phyloP scores from a whole-genome alignment of 164 flowering plant species.

The Magnolia officinalis region DNA sequence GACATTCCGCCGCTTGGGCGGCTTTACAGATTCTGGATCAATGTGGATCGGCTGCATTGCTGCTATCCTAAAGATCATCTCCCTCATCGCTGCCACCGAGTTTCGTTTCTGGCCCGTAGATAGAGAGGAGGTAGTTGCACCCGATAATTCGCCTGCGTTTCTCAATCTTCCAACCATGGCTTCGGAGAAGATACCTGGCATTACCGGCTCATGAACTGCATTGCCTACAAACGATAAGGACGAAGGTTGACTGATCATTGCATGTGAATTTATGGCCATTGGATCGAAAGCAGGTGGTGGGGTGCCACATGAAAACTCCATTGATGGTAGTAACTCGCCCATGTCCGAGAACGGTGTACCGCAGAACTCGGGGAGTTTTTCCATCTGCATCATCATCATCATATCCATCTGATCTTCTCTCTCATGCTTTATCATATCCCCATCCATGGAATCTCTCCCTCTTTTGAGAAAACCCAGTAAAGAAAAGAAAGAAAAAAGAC shows the following conservation, averaged over 20 bases:
- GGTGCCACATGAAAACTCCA: constrained; percentile 16
- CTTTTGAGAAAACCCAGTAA: background rate
- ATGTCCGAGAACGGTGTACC: constrained; percentile 12
- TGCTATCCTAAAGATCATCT: constrained; percentile 59
- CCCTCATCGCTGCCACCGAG: constrained; percentile 50
- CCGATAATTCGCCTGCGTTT: constrained; percentile 13
- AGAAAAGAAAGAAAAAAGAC: background rate
- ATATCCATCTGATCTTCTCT: constrained; percentile 38
- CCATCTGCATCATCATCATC: constrained; percentile 43
- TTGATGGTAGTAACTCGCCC: constrained; percentile 13
- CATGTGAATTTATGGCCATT: constrained; percentile 14
- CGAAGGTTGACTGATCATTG: constrained; percentile 22
- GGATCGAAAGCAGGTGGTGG: constrained; percentile 11
- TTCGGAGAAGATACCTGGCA: constrained; percentile 9
- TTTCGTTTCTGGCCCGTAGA: constrained; percentile 22
- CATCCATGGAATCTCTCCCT: constrained; percentile 29
- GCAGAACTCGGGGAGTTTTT: constrained; percentile 32
- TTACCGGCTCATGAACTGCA: constrained; percentile 19
- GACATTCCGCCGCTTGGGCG: constrained; percentile 57
- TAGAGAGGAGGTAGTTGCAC: constrained; percentile 6
- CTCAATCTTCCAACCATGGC: constrained; percentile 12
- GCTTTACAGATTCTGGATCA: constrained; percentile 58
- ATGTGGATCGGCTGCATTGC: constrained; percentile 66
- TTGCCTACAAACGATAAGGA: constrained; percentile 18
- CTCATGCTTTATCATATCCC: constrained; percentile 31